Base-by-base conservation (phyloP, 2,329 filamentous ascomycete genomes). In the Ceratocystiopsis sp. region DNA sequence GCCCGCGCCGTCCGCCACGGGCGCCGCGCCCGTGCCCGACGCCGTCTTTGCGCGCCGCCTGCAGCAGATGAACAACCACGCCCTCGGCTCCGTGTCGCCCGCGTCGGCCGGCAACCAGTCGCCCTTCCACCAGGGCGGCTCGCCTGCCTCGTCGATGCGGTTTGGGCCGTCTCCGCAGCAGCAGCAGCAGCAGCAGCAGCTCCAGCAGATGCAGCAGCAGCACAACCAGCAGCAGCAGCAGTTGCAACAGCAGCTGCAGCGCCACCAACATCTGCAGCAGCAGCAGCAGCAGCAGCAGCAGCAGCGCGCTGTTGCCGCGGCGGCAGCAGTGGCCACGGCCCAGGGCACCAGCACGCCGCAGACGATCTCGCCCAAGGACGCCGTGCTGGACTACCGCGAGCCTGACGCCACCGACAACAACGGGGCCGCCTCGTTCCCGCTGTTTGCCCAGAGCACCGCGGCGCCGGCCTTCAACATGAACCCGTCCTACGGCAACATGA, bases 351-450 rank as follows among this genome's bases (percentile, higher is more conserved):
- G 67, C 7, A 70, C 69, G 0, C 69, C 80, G n/a, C 84, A 84
- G 60, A 94, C 89, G 0, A 94, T 98, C 39, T 96, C 89, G 2
- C 91, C 89, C 19, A 93, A 93, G 62, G 89, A 96, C 54, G 84
- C 87, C 1, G 63, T 93, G 46, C 63, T 95, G 41, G 87, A 95
- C 47, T 94, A 87, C 56, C 74, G 80, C 48, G 84, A 91, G 35
- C 61, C 67, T 0, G 82, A 87, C 3, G 25, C 25, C 25, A 77
- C 80, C 16, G 78, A 47, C 4, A 77, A 80, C 16, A 79, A 47
- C 4, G 40, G 18, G 40, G 63, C 32, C 3, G 15, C 72, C 5
- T 75, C 75, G 46, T 75, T 81, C 52, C 77, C 84, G 13, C 63
- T 94, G 17, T 93, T 94, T 55, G 18, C 40, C 2, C 48, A 49